phyloP scores from a whole-genome alignment of 768 basidiomycete genomes.

The Xerocomus brunneocitrinus region DNA sequence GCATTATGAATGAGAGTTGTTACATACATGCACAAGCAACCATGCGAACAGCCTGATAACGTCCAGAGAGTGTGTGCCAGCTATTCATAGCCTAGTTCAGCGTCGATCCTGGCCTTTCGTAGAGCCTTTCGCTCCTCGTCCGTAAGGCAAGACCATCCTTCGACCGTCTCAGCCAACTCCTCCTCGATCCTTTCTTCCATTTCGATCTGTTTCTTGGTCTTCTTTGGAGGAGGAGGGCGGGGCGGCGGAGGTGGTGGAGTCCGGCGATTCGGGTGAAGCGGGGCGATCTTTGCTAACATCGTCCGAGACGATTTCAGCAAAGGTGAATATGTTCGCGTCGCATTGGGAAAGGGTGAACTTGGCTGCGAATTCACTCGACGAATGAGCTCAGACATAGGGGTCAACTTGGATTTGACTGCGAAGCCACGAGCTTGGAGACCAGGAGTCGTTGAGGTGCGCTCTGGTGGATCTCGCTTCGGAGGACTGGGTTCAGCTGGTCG shows the following conservation, averaged over 20 bases:
- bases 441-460: slow-evolving; percentile 9
- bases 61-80: background rate
- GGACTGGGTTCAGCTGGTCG: slow-evolving; percentile 3
- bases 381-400: slow-evolving; percentile 74
- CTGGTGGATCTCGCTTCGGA: background rate
- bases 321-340: slow-evolving; percentile 50
- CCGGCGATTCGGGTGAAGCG: slow-evolving; percentile 67
- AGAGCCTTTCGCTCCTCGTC: slow-evolving; percentile 46
- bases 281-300: slow-evolving; percentile 64
- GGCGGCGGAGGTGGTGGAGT: slow-evolving; percentile 73
- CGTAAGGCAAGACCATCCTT: slow-evolving; percentile 50
- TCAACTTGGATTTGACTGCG: slow-evolving; percentile 49
- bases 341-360: slow-evolving; percentile 44
- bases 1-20: background rate
- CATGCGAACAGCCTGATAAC: background rate
- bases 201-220: slow-evolving; percentile 74
- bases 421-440: slow-evolving; percentile 25
- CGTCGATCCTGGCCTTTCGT: slow-evolving; percentile 57
- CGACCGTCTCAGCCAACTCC: slow-evolving; percentile 68
- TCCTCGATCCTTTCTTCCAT: slow-evolving; percentile 78
- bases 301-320: slow-evolving; percentile 60
- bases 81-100: slow-evolving; percentile 57
- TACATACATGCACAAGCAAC: slow-evolving; percentile 2
- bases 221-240: slow-evolving; percentile 65
- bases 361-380: slow-evolving; percentile 65